phyloP scores from a whole-genome alignment of 768 basidiomycete genomes.

The Mycena albidolilacea region DNA sequence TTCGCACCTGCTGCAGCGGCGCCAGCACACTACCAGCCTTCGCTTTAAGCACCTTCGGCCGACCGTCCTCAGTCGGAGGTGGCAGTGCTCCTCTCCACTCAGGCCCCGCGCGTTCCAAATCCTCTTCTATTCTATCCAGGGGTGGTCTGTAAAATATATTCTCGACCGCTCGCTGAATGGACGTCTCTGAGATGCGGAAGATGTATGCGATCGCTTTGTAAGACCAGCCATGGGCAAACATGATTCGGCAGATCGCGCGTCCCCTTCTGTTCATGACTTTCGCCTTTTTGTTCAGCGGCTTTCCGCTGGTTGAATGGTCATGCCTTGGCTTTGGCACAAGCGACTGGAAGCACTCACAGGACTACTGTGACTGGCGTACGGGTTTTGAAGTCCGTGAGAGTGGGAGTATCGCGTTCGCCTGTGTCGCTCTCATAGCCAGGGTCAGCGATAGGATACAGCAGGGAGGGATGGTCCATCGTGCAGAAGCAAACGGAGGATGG shows the following conservation, averaged over 20 bases:
- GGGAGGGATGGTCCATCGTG: too few relatives aligned
- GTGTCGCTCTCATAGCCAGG: slow-evolving; percentile 29
- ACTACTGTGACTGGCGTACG: not conserved
- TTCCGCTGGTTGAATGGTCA: too few relatives aligned
- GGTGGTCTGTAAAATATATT: slow-evolving; percentile 2
- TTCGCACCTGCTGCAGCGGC: too few relatives aligned
- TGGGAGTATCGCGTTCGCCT: slow-evolving; percentile 10
- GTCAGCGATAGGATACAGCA: not conserved
- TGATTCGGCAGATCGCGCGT: slow-evolving; percentile 16
- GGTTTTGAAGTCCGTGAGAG: not conserved
- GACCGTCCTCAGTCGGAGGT: not conserved
- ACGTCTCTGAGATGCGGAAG: not conserved
- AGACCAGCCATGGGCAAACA: not conserved
- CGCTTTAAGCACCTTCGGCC: not conserved
- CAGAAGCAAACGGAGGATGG: too few relatives aligned
- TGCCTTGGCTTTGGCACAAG: too few relatives aligned
- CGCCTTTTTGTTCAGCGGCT: too few relatives aligned
- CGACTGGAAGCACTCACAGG: too few relatives aligned
- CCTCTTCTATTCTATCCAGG: slow-evolving; percentile 8
- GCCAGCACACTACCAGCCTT: not conserved
- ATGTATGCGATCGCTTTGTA: not conserved
- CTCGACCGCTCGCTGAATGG: not conserved
- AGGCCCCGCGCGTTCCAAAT: not conserved
- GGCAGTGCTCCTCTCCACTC: not conserved
- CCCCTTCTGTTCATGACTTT: slow-evolving; percentile 22